Conservation (phyloP, 2,329 filamentous ascomycete species). For the Trichoderma asperellum region DNA sequence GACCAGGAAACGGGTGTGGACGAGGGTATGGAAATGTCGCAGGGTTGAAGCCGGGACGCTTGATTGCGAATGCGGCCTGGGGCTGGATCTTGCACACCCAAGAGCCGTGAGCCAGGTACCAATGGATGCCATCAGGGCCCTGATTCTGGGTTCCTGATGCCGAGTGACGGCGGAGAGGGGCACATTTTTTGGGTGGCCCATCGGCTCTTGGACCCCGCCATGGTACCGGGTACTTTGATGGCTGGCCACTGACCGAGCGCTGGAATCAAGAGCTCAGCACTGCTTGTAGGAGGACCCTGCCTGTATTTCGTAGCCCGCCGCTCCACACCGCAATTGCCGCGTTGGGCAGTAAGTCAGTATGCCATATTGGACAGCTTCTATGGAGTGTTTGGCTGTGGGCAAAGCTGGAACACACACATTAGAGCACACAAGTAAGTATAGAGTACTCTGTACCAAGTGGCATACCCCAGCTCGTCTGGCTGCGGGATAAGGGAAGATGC, state of each 20-base stretch:
- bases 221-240: neutral
- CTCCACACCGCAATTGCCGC: conserved; percentile 4
- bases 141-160: conserved; percentile 10
- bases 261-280: neutral
- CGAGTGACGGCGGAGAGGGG: conserved; percentile 23
- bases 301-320: neutral
- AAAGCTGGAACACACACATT: neutral
- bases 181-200: conserved; percentile 14
- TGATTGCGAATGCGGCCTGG: conserved; percentile 1
- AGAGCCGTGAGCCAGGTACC: neutral
- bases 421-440: neutral
- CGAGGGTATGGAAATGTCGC: conserved; percentile 15
- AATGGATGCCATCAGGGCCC: neutral
- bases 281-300: neutral
- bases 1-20: neutral
- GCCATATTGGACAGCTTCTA: neutral
- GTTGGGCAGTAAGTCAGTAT: conserved; percentile 8
- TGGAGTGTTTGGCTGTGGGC: too few species aligned
- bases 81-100: neutral
- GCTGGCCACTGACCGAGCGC: neutral
- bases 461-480: neutral
- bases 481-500: neutral
- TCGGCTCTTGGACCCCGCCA: conserved; percentile 14
- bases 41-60: neutral
- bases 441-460: neutral